Base-by-base conservation (phyloP, 768 basidiomycete genomes). In the Psilocybe cyanescens region DNA sequence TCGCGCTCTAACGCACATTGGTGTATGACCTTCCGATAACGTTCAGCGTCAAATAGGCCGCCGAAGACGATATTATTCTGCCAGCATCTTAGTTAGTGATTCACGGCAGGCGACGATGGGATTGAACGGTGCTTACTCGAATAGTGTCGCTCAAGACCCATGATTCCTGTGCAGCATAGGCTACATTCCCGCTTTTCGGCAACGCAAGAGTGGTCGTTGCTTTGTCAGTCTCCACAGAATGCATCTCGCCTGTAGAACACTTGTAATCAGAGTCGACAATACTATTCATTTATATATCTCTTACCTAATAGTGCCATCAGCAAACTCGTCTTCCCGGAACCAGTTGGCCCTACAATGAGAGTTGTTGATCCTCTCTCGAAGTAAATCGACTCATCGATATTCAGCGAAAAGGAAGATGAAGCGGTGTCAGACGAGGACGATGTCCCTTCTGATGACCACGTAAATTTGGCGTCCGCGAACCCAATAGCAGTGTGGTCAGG, bases 61-160 rank as follows among this genome's bases (percentile, higher is more conserved):
- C 91, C 91, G 57, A 95, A 95, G 46, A 90, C 75, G 59, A 95
- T 89, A 67, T 95, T 95, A 45, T 93, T 89, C 65, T 68, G 19
- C 16, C 44, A 29, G 29, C 29, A 19, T 3, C 37, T 29, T 35
- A 35, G 33, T 35, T 11, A 35, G 33, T 11, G 24, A 24, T 24
- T 24, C 24, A 24, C 33, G 11, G 33, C 30, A 49, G 41, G 12
- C 50, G 14, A 9, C 39, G 41, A 31, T 24, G 24, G 24, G 24
- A 24, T 24, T 24, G 24, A 16, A 8, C 47, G 17, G 41, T 35
- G 60, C 65, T 28, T 17, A 86, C 88, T 70, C 74, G 79, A 60
- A 91, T 88, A 0, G 89, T 91, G 65, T 88, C 90, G 62, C 90
- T 92, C 71, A 87, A 82, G 11, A 92, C 86, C 91, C 90, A 94